Evolutionary conservation across 768 basidiomycete genomes (phyloP), one percentile per base, ranked within the genome.

Genomic region (Mrakia blollopis): DNA sequence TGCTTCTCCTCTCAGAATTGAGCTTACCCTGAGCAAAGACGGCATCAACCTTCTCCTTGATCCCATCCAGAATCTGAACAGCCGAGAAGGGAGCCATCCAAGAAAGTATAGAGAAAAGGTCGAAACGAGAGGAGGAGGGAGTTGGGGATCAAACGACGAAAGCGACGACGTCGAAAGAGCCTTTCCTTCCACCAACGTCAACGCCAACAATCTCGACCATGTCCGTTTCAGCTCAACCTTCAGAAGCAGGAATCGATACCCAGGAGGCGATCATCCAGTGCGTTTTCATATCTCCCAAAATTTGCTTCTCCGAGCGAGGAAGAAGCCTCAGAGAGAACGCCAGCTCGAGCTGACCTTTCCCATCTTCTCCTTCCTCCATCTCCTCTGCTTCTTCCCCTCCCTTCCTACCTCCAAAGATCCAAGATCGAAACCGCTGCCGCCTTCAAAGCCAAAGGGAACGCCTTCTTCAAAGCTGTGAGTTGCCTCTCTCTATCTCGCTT

Each of bases 31-130:
- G 74, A 14, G 75, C 52, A 13, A 78, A 69, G 54, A 81, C 57
- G 28, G 78, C 76, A 52, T 81, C 80, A 21, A 79, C 75, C 78
- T 80, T 81, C 50, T 81, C 80, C 74, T 81, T 81, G 73, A 81
- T 47, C 7, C 79, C 80, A 11, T 79, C 68, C 39, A 81, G 25
- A 23, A 81, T 41, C 37, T 72, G 78, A 30, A 52, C 41, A 21
- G 70, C 37, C 3, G 44, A 32, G 69, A 80, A 80, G 9, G 79
- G 79, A 23, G 79, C 72, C 80, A 81, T 80, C n/a, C 44, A 50
- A 21, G 47, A 4, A 7, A 2, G 47, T 23, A 11, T 23, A 6
- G 3, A 21, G 30, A 39, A 52, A 28, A 11, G 13, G 52, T 13
- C 14, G 57, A 57, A 25, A 6, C 3, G 57, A 44, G 21, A 7